These are phyloP conservation scores for Recurvomyces mirabilis DNA, from an alignment of 495 filamentous ascomycete species.

Conservation along the genomic window DNA sequence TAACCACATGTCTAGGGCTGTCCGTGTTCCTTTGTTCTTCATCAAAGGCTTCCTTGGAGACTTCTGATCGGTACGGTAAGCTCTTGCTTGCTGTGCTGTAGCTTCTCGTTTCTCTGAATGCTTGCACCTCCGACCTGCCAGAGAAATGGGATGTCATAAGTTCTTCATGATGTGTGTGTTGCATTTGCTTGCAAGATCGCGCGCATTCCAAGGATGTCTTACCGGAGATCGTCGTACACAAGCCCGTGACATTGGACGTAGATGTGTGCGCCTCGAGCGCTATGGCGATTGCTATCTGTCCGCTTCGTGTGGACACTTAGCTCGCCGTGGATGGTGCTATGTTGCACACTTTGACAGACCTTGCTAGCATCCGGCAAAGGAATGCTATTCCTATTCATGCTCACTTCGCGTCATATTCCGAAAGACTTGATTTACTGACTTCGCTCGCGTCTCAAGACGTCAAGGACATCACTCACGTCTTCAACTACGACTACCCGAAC, in stretches of 20 bases:
- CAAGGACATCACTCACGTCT: slow-evolving; percentile 98
- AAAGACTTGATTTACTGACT: slow-evolving; percentile 79
- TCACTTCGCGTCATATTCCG: too few species aligned
- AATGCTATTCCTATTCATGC: slow-evolving; percentile 39
- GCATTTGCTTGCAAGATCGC: slow-evolving; percentile 39
- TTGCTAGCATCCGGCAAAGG: slow-evolving; percentile 45
- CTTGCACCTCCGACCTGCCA: slow-evolving; percentile 40
- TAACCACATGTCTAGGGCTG: slow-evolving; percentile 70
- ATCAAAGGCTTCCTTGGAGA: slow-evolving; percentile 76
- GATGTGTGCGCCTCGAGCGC: slow-evolving; percentile 18
- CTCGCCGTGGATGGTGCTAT: slow-evolving; percentile 19
- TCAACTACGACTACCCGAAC: slow-evolving; percentile 99
- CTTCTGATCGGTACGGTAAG: slow-evolving; percentile 55
- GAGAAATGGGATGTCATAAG: slow-evolving; percentile 61
- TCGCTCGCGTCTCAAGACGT: slow-evolving; percentile 71
- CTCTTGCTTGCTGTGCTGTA: slow-evolving; percentile 51
- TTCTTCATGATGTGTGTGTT: slow-evolving; percentile 33
- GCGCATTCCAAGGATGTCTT: slow-evolving; percentile 50
- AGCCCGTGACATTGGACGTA: slow-evolving; percentile 27
- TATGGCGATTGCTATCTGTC: background rate
- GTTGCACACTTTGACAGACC: slow-evolving; percentile 54
- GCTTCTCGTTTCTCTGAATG: slow-evolving; percentile 61
- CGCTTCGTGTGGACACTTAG: slow-evolving; percentile 34
- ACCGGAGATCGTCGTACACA: slow-evolving; percentile 55
- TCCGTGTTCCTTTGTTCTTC: slow-evolving; percentile 68